Base-by-base conservation (phyloP, 129 eudicot species). In the Scalesia atractyloides region DNA sequence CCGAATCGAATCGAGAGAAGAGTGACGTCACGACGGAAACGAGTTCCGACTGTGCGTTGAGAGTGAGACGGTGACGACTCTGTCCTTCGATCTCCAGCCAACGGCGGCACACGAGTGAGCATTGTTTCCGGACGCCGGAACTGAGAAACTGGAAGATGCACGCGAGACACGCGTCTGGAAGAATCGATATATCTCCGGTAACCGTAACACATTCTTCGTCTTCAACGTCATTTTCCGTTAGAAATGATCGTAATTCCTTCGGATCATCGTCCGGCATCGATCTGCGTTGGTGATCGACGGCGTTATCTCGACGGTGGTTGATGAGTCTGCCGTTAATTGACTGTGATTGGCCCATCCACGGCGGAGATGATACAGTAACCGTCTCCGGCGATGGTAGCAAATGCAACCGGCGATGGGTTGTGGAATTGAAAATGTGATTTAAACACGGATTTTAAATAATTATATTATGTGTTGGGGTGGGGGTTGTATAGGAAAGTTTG, bases 161-260 rank as follows among this genome's bases (percentile, higher is more conserved):
- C 15, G 96, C 91, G 37, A 88, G 56, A 62, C 88, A 83, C 61
- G 73, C 96, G 56, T 88, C 96, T 1, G 96, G 91, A 13, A 89
- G 65, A 59, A 56, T 20, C 33, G 62, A 56, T 2, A 56, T 56
- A 56, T 56, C 62, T 19, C 34, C 62, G 62, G 36, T 9, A 20
- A 19, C 62, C 2, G 34, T 30, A 30, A 30, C 62, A 20, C 20
- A 10, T 56, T 51, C 57, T 3, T 51, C 65, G 2, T 59, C 65
- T 0, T 59, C 65, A 59, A 5, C 43, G 3, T 59, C 18, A 4
- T 30, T 59, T n/a, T 58, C 64, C 39, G 65, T 59, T 12, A 59
- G 26, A 59, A 4, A 59, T 14, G 9, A 24, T 12, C 11, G 65
- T 37, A 59, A 26, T 26, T 59, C 43, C 65, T 26, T 12, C 0